Conservation (phyloP, 345 rosid genomes). For the Cardamine resedifolia region DNA sequence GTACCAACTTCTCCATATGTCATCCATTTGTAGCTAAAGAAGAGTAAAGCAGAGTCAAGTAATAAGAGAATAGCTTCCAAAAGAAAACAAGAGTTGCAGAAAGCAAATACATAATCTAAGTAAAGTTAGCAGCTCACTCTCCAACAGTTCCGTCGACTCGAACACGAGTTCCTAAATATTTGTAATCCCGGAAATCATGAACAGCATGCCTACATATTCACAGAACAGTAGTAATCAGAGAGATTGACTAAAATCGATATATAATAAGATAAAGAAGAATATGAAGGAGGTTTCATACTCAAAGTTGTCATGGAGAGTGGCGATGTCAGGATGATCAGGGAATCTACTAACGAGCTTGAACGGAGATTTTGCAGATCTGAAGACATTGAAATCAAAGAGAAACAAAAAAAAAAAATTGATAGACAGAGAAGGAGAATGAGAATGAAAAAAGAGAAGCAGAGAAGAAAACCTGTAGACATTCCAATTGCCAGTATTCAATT, state of each 20-base stretch:
- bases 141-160: constrained; percentile 93
- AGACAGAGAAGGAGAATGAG: neutral
- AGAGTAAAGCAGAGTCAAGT: neutral
- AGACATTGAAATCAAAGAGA: neutral
- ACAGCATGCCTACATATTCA: constrained; percentile 55
- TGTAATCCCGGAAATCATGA: constrained; percentile 76
- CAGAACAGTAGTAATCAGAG: neutral
- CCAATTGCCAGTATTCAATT: constrained; percentile 87
- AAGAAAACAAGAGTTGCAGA: constrained; percentile 5
- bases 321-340: constrained; percentile 81
- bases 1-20: constrained; percentile 94
- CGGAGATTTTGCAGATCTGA: constrained; percentile 83
- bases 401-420: neutral
- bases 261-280: constrained; percentile 5
- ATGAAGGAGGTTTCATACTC: constrained; percentile 52
- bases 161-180: constrained; percentile 82
- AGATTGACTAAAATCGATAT: constrained; percentile 14
- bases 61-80: neutral
- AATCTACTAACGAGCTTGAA: constrained; percentile 74
- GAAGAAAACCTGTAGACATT: constrained; percentile 74
- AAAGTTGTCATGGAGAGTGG: constrained; percentile 91
- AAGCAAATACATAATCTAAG: neutral
- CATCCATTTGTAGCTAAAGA: constrained; percentile 85
- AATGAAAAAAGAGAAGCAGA: neutral
- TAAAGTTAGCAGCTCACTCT: constrained; percentile 60